Conservation (phyloP, 129 eudicot species). For the Heracleum sosnowskyi region DNA sequence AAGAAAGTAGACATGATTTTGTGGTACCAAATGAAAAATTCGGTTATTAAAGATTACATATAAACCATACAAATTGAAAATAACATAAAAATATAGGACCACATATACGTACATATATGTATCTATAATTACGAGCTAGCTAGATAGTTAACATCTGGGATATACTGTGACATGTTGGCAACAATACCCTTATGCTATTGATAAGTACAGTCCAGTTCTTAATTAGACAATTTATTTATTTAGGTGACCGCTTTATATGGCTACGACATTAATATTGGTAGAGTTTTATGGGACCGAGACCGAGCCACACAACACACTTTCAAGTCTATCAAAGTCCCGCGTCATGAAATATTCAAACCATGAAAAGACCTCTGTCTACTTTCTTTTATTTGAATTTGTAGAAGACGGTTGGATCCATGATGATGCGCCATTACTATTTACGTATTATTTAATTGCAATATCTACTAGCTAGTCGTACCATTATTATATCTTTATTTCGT, state of each 20-base stretch:
- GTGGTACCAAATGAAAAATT: neutral
- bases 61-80: neutral
- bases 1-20: no score
- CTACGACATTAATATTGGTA: neutral
- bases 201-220: neutral
- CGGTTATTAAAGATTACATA: no score
- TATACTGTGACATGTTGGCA: neutral
- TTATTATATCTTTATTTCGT: neutral
- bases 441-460: no score
- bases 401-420: neutral
- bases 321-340: neutral
- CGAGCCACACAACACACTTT: neutral
- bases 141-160: neutral
- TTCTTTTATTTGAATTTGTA: neutral
- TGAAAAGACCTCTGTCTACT: neutral
- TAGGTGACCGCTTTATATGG: neutral
- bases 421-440: neutral
- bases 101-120: no score
- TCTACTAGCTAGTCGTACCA: no score
- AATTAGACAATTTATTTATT: neutral
- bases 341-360: neutral
- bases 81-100: neutral
- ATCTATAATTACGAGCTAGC: neutral
- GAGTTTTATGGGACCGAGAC: neutral
- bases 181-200: neutral